Evolutionary conservation across 1,284 basidiomycete genomes (phyloP), one percentile per base, ranked within the genome.

Genomic region (Afroboletus lepidellus): DNA sequence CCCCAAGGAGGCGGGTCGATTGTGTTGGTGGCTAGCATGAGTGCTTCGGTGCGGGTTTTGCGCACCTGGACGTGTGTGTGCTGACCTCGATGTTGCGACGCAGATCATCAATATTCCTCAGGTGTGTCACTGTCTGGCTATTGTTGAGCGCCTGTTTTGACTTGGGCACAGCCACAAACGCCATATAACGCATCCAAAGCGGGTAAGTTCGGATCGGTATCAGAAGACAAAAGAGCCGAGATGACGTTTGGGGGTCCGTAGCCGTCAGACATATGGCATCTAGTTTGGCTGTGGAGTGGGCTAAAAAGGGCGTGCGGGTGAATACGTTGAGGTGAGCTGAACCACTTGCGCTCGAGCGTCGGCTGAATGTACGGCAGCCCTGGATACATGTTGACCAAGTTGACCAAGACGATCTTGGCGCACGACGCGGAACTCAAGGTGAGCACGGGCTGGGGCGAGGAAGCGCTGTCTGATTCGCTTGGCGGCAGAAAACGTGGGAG

Each of bases 141-240:
- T 15, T 21, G 18, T 20, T 20, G 41, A 21, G 12, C 9, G 3
- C 7, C 25, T 9, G 18, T 32, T 25, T 36, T 44, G 25, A 53
- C 33, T 2, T 18, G 39, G 49, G 30, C 62, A 55, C 77, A 97
- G 81, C 84, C 83, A 34, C 95, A 98, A 79, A 91, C 92, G 2
- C 94, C 95, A 0, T 98, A 98, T 74, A 98, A 98, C 71, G 89
- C 92, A n/a, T 94, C 93, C 41, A 95, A 91, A 75, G 88, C 88
- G 42, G 87, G 86, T 85, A 60, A 60, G 77, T 60, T 0, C 1
- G 8, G 23, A 12, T 11, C 16, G 25, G 30, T 16, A 8, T 16
- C n/a, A 7, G 20, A 16, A 12, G n/a, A 9, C 20, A 38, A 18
- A 5, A 16, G 16, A 27, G 23, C 18, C 18, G 11, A 1, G 8